Base-by-base conservation (phyloP, 257 asterid species). In the Verbena officinalis region DNA sequence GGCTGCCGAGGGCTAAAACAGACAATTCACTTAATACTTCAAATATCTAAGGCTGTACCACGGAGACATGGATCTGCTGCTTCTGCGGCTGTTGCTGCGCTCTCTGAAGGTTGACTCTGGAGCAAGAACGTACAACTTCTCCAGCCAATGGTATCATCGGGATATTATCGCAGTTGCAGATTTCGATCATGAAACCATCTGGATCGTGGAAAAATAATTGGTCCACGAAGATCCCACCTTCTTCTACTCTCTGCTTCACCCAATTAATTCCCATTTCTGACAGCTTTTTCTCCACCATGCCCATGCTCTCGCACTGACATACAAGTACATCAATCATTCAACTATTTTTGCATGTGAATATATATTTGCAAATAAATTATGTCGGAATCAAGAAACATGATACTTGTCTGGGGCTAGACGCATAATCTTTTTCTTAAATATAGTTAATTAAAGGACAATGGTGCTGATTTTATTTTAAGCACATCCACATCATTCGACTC, bases 131-230 rank as follows among this genome's bases (percentile, higher is more conserved):
- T 44, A 81, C 87, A 66, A 90, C 68, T 71, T 81, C 96, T 16
- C 90, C 94, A 21, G 94, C 86, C 62, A 93, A 40, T 0, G 97
- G 95, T 50, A 93, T 24, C 33, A 90, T 75, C 12, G 99, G 96
- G n/a, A 93, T 67, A 61, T 90, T 80, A 38, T 93, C 99, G 56
- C 99, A 93, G 77, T 93, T 87, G 81, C 99, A 93, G 46, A 93
- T 90, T 64, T 93, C 99, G 6, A 90, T 82, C 99, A 93, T 93
- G 88, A 93, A 93, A 0, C 95, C 99, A 27, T 90, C 97, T 0
- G 99, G 97, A 24, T 93, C 99, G 62, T 90, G 99, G 80, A 93
- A 93, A 73, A 93, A 93, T 6, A 93, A 61, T 56, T 93, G 99
- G 38, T 93, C 97, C 15, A 93, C 97, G 73, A 85, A 75, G 16